Evolutionary conservation across 1,139 yeast species (phyloP).

Genomic region (Debaryomyces fabryi): DNA sequence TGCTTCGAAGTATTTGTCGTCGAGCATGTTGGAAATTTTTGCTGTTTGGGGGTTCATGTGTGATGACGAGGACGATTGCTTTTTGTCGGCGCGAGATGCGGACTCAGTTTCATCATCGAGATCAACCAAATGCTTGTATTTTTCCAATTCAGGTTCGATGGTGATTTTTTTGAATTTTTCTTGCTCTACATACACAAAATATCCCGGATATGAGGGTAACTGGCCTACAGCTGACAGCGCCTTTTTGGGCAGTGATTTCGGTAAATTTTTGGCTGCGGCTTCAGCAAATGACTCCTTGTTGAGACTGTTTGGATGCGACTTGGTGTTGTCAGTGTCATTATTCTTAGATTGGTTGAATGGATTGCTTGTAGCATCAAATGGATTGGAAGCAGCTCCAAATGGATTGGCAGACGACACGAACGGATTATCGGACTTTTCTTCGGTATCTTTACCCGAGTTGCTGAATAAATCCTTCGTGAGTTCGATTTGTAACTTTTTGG

Average conservation of each 20-base stretch:
- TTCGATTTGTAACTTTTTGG: conserved; percentile 45
- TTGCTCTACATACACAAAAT: conserved; percentile 66
- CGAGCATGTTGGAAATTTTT: conserved; percentile 56
- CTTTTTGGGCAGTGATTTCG: conserved; percentile 13
- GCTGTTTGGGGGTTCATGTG: conserved; percentile 38
- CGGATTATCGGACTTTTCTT: conserved; percentile 26
- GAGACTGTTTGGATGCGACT: conserved; percentile 3
- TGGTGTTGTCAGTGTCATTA: conserved; percentile 12
- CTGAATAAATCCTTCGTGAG: conserved; percentile 48
- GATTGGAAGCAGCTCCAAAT: conserved; percentile 29
- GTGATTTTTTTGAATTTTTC: conserved; percentile 53
- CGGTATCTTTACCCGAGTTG: conserved; percentile 15
- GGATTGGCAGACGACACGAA: conserved; percentile 33
- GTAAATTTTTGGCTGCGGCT: conserved; percentile 22
- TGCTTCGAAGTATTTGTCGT: conserved; percentile 77
- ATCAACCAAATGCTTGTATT: conserved; percentile 50
- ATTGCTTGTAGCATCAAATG: conserved; percentile 29
- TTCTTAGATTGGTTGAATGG: conserved; percentile 12
- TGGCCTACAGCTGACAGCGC: conserved; percentile 12
- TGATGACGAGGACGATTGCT: conserved; percentile 19
- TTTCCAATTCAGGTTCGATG: conserved; percentile 45
- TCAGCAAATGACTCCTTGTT: conserved; percentile 28
- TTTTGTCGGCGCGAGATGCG: conserved; percentile 8
- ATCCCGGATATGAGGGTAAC: conserved; percentile 62
- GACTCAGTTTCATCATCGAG: conserved; percentile 22